Percentiles rank a stretch among this genome's conserved stretches.
Conservation (phyloP, 2,329 filamentous ascomycete genomes). For the Dactylellina drechsleri region DNA sequence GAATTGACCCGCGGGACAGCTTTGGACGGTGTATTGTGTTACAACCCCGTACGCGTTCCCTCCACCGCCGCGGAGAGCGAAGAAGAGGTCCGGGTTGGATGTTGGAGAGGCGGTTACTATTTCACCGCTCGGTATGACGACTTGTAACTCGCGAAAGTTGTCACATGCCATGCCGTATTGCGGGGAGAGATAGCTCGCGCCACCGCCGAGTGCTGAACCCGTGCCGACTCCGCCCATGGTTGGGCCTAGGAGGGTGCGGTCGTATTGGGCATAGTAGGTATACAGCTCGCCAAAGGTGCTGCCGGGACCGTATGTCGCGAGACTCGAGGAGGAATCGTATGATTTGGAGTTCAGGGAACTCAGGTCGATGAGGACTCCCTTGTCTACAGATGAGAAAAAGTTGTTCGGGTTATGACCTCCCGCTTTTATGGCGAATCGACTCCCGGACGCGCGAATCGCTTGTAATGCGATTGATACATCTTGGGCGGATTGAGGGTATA, state of each 20-base stretch:
- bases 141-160: conserved; percentile 65
- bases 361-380: conserved; percentile 61
- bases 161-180: conserved; percentile 65
- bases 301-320: neutral
- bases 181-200: conserved; percentile 65
- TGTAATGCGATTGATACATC: neutral
- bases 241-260: neutral
- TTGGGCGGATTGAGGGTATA: neutral
- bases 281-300: neutral
- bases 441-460: neutral
- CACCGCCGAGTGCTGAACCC: conserved; percentile 59
- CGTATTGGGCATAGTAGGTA: neutral
- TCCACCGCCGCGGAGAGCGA: conserved; percentile 63
- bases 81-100: conserved; percentile 63
- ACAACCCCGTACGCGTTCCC: conserved; percentile 61
- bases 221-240: neutral
- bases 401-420: conserved; percentile 63
- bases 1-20: neutral
- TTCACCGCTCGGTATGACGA: conserved; percentile 65
- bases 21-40: conserved; percentile 50
- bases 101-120: conserved; percentile 63
- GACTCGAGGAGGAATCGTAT: neutral
- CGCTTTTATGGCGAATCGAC: conserved; percentile 63
- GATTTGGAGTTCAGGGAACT: neutral
- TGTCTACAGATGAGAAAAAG: conserved; percentile 62